A percentile compares a stretch with the other conserved stretches of the same genome.
phyloP scores from a whole-genome alignment of 1,139 yeast species.

The Scheffersomyces insectosa region DNA sequence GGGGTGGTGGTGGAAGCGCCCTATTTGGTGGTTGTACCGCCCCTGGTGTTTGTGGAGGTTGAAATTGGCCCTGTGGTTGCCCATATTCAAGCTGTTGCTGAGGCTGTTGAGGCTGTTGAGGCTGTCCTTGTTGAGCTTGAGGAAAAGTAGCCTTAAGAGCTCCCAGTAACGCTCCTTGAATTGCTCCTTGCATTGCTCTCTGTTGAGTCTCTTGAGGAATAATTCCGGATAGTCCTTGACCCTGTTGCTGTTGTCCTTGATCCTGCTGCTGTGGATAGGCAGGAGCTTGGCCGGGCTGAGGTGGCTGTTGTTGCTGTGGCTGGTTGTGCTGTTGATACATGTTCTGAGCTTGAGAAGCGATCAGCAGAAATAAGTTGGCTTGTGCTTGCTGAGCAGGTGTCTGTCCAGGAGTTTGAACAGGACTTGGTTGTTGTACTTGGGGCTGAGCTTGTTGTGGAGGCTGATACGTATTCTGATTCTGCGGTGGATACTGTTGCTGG shows the following conservation, averaged over 20 bases:
- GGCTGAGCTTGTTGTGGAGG: not conserved
- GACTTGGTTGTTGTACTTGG: not conserved
- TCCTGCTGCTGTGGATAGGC: not conserved
- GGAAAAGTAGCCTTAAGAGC: not conserved
- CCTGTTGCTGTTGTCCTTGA: not conserved
- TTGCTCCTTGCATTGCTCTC: not conserved
- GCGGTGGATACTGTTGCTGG: too few species aligned
- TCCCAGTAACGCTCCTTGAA: too few species aligned
- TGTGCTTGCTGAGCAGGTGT: not conserved
- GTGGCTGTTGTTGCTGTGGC: not conserved
- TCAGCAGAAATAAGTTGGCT: too few species aligned
- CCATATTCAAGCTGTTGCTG: not conserved
- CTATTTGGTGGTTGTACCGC: slow-evolving; percentile 2
- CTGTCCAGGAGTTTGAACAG: not conserved
- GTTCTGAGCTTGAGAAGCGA: not conserved
- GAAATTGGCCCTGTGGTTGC: slow-evolving; percentile 5
- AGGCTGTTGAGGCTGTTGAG: not conserved
- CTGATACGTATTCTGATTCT: not conserved
- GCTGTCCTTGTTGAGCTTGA: slow-evolving; percentile 7
- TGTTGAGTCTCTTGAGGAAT: slow-evolving; percentile 3
- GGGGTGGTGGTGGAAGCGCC: slow-evolving; percentile 4
- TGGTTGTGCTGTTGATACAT: not conserved
- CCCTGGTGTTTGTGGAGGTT: slow-evolving; percentile 3
- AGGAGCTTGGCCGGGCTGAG: not conserved
- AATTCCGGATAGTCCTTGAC: not conserved